A percentile compares a stretch with the other conserved stretches of the same genome.
Evolutionary conservation across 345 rosid genomes (phyloP).

Genomic region (Chamaenerion angustifolium): DNA sequence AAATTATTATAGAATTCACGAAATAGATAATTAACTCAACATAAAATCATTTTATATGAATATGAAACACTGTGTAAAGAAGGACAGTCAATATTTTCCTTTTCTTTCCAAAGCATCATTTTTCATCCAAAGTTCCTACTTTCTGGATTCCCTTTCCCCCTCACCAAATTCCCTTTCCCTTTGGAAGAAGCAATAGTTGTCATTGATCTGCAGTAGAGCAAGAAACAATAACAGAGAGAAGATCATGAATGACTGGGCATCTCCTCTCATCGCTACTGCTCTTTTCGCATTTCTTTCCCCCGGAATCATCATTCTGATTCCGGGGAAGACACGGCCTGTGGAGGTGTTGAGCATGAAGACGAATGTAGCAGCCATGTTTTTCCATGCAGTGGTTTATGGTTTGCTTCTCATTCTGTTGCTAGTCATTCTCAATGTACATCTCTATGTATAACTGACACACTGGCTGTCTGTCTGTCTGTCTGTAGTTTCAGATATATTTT

Average conservation of each 20-base stretch:
- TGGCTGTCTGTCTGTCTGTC: no score
- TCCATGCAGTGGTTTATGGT: constrained; percentile 55
- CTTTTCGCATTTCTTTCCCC: constrained; percentile 73
- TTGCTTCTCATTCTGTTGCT: constrained; percentile 59
- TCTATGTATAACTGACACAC: constrained; percentile 23
- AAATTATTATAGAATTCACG: no score
- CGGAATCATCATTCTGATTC: constrained; percentile 58
- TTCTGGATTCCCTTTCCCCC: no score
- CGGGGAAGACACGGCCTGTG: constrained; percentile 51
- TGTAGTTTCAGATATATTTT: no score
- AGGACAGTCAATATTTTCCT: no score
- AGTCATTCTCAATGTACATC: constrained; percentile 59
- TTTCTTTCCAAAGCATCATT: no score
- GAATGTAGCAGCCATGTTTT: constrained; percentile 53
- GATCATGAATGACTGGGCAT: constrained; percentile 79
- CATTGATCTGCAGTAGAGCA: no score
- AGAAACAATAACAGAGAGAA: neutral
- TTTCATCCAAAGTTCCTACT: no score
- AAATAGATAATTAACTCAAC: no score
- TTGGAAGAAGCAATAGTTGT: no score
- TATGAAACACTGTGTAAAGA: no score
- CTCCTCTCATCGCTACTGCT: constrained; percentile 79
- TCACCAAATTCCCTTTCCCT: neutral
- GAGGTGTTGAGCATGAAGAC: constrained; percentile 87
- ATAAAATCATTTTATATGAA: no score